Evolutionary conservation across 495 filamentous ascomycete genomes (phyloP).

Genomic region (Neurospora sp.): DNA sequence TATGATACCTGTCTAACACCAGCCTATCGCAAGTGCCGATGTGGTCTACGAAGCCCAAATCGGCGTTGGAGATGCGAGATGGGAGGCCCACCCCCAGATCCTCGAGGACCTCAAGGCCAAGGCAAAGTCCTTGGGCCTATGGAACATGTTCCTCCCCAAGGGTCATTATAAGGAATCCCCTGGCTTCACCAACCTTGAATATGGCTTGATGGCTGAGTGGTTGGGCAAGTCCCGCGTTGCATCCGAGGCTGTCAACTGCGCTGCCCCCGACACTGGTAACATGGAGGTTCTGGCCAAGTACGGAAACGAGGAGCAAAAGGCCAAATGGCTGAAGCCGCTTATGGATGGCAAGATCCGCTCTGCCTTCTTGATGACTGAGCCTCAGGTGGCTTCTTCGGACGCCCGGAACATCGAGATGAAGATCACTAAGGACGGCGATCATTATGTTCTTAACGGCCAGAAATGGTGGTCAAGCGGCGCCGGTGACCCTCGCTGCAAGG

Average conservation of each 20-base stretch:
- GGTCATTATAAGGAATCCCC: constrained; percentile 91
- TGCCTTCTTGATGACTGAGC: constrained; percentile 92
- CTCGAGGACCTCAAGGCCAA: constrained; percentile 83
- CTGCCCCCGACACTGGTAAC: constrained; percentile 88
- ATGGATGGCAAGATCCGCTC: constrained; percentile 80
- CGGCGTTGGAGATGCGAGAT: constrained; percentile 60
- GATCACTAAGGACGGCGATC: constrained; percentile 68
- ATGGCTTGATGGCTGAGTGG: constrained; percentile 86
- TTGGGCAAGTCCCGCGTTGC: constrained; percentile 70
- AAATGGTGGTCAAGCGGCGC: constrained; percentile 98
- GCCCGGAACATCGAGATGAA: constrained; percentile 79
- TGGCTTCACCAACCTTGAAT: constrained; percentile 84
- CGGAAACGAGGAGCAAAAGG: constrained; percentile 82
- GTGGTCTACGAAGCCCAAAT: constrained; percentile 68
- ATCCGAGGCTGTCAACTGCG: constrained; percentile 83
- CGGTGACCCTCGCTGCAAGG: constrained; percentile 77
- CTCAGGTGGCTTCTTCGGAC: constrained; percentile 74
- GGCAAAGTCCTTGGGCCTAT: constrained; percentile 76
- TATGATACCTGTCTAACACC: constrained; percentile 3
- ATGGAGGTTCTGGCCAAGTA: constrained; percentile 96
- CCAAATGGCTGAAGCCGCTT: constrained; percentile 71
- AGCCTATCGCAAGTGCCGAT: constrained; percentile 46
- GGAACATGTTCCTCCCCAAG: constrained; percentile 97
- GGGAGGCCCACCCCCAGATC: constrained; percentile 67
- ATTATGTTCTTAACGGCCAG: constrained; percentile 81